These are phyloP conservation scores for Colletotrichum sp. DNA, from an alignment of 2,329 filamentous ascomycete genomes.

Conservation along the genomic window DNA sequence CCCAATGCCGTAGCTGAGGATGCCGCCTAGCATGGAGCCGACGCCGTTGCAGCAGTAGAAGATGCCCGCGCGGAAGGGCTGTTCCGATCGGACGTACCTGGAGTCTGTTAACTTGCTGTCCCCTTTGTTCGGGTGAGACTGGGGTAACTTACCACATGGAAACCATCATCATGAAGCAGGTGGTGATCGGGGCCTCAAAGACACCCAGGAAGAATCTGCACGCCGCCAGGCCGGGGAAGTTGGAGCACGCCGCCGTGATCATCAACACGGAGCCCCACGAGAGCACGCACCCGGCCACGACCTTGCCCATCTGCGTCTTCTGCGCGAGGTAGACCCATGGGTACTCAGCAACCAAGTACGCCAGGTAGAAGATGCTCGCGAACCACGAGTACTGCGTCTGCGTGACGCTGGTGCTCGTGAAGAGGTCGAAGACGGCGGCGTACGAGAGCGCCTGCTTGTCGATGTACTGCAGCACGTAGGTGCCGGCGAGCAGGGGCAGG, in stretches of 20 bases:
- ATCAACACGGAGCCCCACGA: slow-evolving; percentile 44
- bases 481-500: slow-evolving; percentile 56
- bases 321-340: slow-evolving; percentile 39
- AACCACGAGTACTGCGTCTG: slow-evolving; percentile 57
- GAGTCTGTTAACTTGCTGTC: no score
- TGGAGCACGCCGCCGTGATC: slow-evolving; percentile 43
- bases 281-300: slow-evolving; percentile 35
- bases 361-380: slow-evolving; percentile 62
- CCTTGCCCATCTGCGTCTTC: slow-evolving; percentile 38
- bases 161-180: slow-evolving; percentile 56
- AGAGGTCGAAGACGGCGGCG: slow-evolving; percentile 60
- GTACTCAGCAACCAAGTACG: slow-evolving; percentile 46
- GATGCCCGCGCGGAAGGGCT: slow-evolving; percentile 50
- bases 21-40: slow-evolving; percentile 65
- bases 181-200: slow-evolving; percentile 53
- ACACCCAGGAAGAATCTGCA: slow-evolving; percentile 51
- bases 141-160: slow-evolving; percentile 44
- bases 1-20: slow-evolving; percentile 64
- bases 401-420: slow-evolving; percentile 51
- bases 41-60: slow-evolving; percentile 52
- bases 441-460: slow-evolving; percentile 62
- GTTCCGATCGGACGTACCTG: slow-evolving; percentile 47
- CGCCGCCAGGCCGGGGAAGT: slow-evolving; percentile 46
- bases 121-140: fast-evolving
- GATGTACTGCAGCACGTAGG: slow-evolving; percentile 58